Base-by-base conservation (phyloP, 371 early-diverging fungal genomes). In the Lichtheimia hyalospora region DNA sequence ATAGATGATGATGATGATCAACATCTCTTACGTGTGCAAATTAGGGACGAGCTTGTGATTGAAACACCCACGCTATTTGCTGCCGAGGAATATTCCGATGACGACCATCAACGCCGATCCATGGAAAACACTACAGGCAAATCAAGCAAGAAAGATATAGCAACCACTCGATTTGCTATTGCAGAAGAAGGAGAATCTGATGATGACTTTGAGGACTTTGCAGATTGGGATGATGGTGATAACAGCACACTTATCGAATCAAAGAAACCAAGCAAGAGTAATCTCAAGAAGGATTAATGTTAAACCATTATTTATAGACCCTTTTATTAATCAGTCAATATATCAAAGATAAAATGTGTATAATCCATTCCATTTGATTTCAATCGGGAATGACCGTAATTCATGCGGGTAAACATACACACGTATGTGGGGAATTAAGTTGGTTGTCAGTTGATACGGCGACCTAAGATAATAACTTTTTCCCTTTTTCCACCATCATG, bases 41-140 rank as follows among this genome's bases (percentile, higher is more conserved):
- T 39, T 43, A 79, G 79, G 54, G 80, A 79, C 49, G 80, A 79
- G 49, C 60, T 79, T 8, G 80, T 79, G 0, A 62, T 79, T 41
- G 77, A 76, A 40, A 74, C 70, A 14, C 77, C 80, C 5, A 75
- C 71, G 16, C 28, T 79, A 15, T 79, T 74, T 58, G 73, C 70
- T 21, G 77, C 74, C 1, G 80, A 72, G 40, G 74, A 71, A 5
- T 63, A 66, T 53, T 66, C 63, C 20, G 66, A 71, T 34, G 67
- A 65, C 6, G 66, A 69, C 15, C 54, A 59, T 18, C 16, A 44
- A 14, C 28, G 12, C 51, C 15, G n/a, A 41, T 24, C 43, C 21
- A 43, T 15, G 49, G 25, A 16, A 39, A 25, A 49, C 15, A 48
- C 25, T 8, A 5, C 46, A 14, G 43, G 39, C 8, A 24, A 21